These are phyloP conservation scores for Nepenthes gracilis DNA, from an alignment of 148 eudicot species.

Conservation along the genomic window DNA sequence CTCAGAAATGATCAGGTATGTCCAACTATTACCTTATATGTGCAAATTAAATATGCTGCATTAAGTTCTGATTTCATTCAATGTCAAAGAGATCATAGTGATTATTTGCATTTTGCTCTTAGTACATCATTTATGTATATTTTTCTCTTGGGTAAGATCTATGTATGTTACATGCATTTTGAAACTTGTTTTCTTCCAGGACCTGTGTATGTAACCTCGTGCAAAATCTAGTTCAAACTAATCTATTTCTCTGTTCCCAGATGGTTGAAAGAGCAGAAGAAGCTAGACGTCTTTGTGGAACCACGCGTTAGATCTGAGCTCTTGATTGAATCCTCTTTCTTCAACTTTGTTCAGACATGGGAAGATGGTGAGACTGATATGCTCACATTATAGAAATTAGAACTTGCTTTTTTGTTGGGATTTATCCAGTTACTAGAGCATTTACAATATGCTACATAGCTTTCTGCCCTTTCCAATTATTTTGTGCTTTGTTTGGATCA, in stretches of 20 bases:
- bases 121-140: background rate
- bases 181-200: too few species aligned
- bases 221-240: too few species aligned
- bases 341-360: conserved; percentile 82
- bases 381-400: background rate
- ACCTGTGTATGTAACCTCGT: too few species aligned
- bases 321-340: conserved; percentile 58
- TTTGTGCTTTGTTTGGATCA: too few species aligned
- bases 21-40: too few species aligned
- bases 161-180: too few species aligned
- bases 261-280: conserved; percentile 76
- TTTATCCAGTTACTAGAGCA: background rate
- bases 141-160: background rate
- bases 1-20: conserved; percentile 78
- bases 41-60: too few species aligned
- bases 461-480: too few species aligned
- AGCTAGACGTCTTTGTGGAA: conserved; percentile 64
- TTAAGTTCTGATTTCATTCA: too few species aligned
- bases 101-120: background rate
- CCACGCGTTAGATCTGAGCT: conserved; percentile 80
- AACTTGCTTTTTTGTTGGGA: background rate
- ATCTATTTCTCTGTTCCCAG: conserved; percentile 23
- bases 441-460: too few species aligned
- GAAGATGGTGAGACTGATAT: conserved; percentile 47
- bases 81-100: background rate